phyloP scores from a whole-genome alignment of 2,329 filamentous ascomycete genomes.

The Colletotrichum karsti region DNA sequence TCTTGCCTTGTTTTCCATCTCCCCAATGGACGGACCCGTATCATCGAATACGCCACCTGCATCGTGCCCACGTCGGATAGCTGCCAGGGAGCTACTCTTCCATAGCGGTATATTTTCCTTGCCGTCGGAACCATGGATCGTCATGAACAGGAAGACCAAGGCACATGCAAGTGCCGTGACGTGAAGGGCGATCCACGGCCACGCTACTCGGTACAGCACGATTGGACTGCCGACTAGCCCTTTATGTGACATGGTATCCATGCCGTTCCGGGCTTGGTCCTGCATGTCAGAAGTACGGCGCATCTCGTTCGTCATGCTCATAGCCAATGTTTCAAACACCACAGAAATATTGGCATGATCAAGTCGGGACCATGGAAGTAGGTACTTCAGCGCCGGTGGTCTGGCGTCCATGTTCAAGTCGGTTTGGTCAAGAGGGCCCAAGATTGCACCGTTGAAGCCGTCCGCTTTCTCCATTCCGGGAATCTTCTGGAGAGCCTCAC shows the following conservation, averaged over 20 bases:
- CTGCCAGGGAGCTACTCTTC: conserved; percentile 19
- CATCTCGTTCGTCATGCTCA: conserved; percentile 20
- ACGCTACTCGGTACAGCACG: background rate
- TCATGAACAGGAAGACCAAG: background rate
- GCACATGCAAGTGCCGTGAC: background rate
- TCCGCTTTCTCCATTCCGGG: background rate
- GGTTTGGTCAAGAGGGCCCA: background rate
- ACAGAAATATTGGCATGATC: background rate
- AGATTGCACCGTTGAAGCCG: background rate
- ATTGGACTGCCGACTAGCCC: background rate
- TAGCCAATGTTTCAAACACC: background rate
- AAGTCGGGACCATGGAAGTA: background rate
- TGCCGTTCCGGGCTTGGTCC: background rate
- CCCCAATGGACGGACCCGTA: background rate
- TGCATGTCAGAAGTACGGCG: background rate
- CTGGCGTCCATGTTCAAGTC: background rate
- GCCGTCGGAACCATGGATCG: background rate
- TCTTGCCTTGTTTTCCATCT: conserved; percentile 19
- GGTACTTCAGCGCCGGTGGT: background rate
- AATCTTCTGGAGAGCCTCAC: background rate
- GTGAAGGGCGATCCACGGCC: conserved; percentile 16
- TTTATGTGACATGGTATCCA: background rate
- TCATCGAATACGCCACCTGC: background rate
- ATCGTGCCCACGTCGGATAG: background rate
- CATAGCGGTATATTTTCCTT: background rate